A percentile compares a stretch with the other conserved stretches of the same genome.
phyloP scores from a whole-genome alignment of 768 basidiomycete species.

The Strobilomyces dryophilus region DNA sequence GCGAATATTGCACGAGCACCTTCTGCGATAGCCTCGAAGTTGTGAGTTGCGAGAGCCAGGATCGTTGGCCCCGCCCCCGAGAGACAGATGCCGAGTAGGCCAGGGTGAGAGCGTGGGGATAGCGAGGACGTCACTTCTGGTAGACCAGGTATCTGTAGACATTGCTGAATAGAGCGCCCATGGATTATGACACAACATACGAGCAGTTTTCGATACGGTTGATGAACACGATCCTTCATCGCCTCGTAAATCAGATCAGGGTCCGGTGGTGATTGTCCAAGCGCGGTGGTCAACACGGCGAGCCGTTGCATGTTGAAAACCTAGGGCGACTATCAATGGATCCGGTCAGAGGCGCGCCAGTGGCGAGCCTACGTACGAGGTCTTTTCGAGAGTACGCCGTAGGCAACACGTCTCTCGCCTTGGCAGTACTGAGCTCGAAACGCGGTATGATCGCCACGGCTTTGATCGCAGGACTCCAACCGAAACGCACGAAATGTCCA shows the following conservation, averaged over 20 bases:
- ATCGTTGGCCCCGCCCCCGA: conserved; percentile 98
- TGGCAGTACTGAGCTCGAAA: conserved; percentile 96
- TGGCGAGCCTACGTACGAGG: conserved; percentile 46
- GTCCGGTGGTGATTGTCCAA: conserved; percentile 87
- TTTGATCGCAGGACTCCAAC: conserved; percentile 79
- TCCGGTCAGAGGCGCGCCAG: not conserved
- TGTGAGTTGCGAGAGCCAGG: conserved; percentile 83
- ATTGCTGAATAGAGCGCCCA: not conserved
- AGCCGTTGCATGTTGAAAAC: conserved; percentile 97
- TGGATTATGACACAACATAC: conserved; percentile 41
- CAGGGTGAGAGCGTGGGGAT: conserved; percentile 86
- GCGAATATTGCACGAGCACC: conserved; percentile 75
- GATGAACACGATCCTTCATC: conserved; percentile 98
- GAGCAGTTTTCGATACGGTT: conserved; percentile 87
- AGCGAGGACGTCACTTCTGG: conserved; percentile 87
- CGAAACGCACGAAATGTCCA: conserved; percentile 90
- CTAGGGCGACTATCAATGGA: conserved; percentile 37
- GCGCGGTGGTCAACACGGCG: conserved; percentile 92
- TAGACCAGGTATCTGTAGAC: conserved; percentile 83
- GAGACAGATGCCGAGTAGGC: conserved; percentile 94
- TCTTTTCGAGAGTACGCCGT: conserved; percentile 82
- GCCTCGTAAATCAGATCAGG: conserved; percentile 97
- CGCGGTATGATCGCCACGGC: conserved; percentile 93
- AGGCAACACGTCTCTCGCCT: conserved; percentile 88
- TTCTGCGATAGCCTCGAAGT: conserved; percentile 82